Evolutionary conservation across 169 alveolate species (phyloP), one percentile per base, ranked within the genome.

Genomic region (Plasmodium chabaudi): DNA sequence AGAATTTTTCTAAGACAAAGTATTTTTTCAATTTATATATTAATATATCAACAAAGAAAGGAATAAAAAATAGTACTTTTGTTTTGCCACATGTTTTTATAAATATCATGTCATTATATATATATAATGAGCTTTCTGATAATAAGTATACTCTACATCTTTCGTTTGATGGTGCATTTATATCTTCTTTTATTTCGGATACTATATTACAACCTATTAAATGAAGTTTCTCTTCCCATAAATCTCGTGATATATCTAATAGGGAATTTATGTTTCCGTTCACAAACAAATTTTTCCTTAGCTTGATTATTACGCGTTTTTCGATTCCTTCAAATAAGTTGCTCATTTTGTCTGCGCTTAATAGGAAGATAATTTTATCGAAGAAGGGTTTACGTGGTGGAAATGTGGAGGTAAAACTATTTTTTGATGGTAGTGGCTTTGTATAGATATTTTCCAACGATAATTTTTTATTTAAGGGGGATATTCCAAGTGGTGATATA

Each of bases 11-110:
- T 59, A 68, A 65, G 27, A 60, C 42, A 39, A 47, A 19, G 49
- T 65, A 13, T 53, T 79, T 79, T 15, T 34, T 51, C 15, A 55
- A 15, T 13, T 55, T 65, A 34, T 65, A 59, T 13, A 79, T 9
- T 15, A 79, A 56, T 49, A 79, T 34, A 68, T 79, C 89, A 25
- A 68, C 89, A 25, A 79, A 17, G 47, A 79, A 67, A 0, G 89
- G 89, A n/a, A 79, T 79, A 60, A 79, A 79, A 79, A 79, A 79
- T 21, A 79, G 51, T 5, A 68, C 84, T 51, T 68, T 79, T 5
- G 89, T 79, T 56, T 67, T 79, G 5, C 89, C 89, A 64, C 89
- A 79, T 9, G 89, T 79, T 68, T 79, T 79, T 9, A 79, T 51
- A 51, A 65, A 79, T 44, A 79, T 23, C 53, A 42, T 53, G 13